phyloP scores from a whole-genome alignment of 2,329 filamentous ascomycete genomes.

The Malbranchea cinnamomea region DNA sequence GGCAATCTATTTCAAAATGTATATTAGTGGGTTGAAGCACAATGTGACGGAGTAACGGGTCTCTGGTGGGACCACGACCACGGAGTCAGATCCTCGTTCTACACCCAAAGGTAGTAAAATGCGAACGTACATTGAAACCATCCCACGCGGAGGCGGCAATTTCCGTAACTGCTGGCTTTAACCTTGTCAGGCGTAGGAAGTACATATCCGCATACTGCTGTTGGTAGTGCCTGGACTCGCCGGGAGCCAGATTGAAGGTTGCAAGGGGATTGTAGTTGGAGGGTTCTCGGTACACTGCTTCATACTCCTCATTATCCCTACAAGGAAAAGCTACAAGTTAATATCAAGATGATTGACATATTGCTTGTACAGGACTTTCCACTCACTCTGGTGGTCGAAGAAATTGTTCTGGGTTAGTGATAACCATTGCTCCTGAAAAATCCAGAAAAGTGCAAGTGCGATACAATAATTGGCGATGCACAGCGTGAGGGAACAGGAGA shows the following conservation, averaged over 20 bases:
- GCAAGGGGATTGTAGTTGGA: constrained; percentile 59
- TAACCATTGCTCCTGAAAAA: no score
- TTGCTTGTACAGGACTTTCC: neutral
- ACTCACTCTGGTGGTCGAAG: constrained; percentile 1
- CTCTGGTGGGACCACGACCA: no score
- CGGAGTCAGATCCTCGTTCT: no score
- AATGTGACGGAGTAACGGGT: neutral
- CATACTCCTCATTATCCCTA: constrained; percentile 21
- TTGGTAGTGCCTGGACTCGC: constrained; percentile 54
- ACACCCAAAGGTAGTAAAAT: neutral
- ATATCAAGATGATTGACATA: constrained; percentile 4
- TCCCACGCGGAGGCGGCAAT: constrained; percentile 64
- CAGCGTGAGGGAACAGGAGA: no score
- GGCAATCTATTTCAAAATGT: constrained; percentile 39
- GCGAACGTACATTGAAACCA: constrained; percentile 42
- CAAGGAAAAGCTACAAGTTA: constrained; percentile 8
- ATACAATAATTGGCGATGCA: no score
- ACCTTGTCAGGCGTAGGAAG: constrained; percentile 73
- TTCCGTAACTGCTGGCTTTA: constrained; percentile 69
- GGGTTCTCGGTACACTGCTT: constrained; percentile 36
- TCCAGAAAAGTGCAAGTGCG: no score
- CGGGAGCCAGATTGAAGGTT: constrained; percentile 57
- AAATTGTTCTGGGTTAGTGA: no score
- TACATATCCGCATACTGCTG: constrained; percentile 98
- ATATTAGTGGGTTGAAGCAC: constrained; percentile 1